Evolutionary conservation across 495 filamentous ascomycete species (phyloP).

Genomic region (Xylaria telfairii): DNA sequence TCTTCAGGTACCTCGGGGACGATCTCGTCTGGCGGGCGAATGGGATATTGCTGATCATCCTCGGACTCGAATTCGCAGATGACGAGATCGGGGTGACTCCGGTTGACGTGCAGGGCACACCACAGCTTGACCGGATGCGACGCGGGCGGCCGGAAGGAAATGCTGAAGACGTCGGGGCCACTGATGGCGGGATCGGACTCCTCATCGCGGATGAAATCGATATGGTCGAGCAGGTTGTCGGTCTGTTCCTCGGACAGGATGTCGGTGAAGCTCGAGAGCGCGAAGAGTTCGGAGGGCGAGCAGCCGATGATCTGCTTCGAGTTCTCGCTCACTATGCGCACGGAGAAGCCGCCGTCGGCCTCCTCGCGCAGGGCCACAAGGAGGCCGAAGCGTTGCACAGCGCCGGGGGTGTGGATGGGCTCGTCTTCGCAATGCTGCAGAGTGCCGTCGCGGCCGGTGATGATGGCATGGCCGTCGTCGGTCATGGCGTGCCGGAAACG

Average conservation of each 20-base stretch:
- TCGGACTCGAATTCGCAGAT: constrained; percentile 95
- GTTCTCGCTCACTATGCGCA: constrained; percentile 88
- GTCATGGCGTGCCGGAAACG: constrained; percentile 84
- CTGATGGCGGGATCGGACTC: constrained; percentile 72
- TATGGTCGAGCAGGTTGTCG: constrained; percentile 81
- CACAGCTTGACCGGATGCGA: constrained; percentile 71
- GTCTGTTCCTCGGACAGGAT: constrained; percentile 83
- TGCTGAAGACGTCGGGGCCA: constrained; percentile 85
- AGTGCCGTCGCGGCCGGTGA: constrained; percentile 75
- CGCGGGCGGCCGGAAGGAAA: constrained; percentile 66
- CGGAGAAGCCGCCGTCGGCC: constrained; percentile 67
- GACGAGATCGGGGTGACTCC: constrained; percentile 68
- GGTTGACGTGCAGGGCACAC: constrained; percentile 84
- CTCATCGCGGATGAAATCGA: constrained; percentile 86
- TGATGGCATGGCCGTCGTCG: constrained; percentile 81
- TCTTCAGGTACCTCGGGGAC: constrained; percentile 70
- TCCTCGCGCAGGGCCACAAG: constrained; percentile 80
- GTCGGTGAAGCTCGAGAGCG: constrained; percentile 74
- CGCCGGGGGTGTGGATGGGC: constrained; percentile 89
- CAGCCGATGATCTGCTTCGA: constrained; percentile 78
- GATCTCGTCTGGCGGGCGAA: constrained; percentile 62
- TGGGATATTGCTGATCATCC: constrained; percentile 75
- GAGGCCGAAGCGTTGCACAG: constrained; percentile 85
- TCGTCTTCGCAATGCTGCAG: constrained; percentile 90
- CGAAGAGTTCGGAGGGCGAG: constrained; percentile 78